These are phyloP conservation scores for Coemansia nantahalensis DNA, from an alignment of 192 early-diverging fungal species.

Conservation along the genomic window DNA sequence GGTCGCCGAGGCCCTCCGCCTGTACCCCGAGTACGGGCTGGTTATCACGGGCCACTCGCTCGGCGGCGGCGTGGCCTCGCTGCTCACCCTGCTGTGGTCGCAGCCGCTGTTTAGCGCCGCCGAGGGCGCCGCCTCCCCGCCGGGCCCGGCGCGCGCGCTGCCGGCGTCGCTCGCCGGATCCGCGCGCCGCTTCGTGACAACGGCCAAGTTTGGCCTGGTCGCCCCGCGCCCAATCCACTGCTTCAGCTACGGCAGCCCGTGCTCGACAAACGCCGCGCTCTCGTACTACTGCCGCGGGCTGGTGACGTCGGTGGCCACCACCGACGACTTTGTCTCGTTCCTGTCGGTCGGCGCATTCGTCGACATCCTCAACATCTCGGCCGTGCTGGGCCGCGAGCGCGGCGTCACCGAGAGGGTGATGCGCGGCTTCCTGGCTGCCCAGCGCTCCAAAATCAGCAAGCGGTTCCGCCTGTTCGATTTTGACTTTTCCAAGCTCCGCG, in stretches of 20 bases:
- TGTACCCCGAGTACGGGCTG: constrained; percentile 76
- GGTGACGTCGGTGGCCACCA: constrained; percentile 79
- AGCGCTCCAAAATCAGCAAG: constrained; percentile 27
- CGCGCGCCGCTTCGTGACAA: constrained; percentile 61
- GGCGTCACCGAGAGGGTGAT: constrained; percentile 66
- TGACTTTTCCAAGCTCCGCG: constrained; percentile 43
- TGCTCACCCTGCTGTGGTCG: constrained; percentile 76
- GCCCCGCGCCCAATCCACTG: constrained; percentile 74
- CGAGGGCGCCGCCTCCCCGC: neutral
- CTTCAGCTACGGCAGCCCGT: constrained; percentile 82
- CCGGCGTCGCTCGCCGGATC: constrained; percentile 35
- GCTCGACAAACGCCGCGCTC: constrained; percentile 66
- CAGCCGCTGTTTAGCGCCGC: constrained; percentile 30
- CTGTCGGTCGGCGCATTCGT: constrained; percentile 72
- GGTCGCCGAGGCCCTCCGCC: constrained; percentile 66
- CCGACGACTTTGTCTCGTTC: constrained; percentile 73
- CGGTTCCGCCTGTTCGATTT: constrained; percentile 42
- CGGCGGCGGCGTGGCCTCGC: constrained; percentile 81
- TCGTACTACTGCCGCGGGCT: constrained; percentile 68
- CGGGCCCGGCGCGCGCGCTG: neutral
- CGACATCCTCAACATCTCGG: constrained; percentile 73
- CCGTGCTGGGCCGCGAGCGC: constrained; percentile 59
- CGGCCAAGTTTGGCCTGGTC: constrained; percentile 63
- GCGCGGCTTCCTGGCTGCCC: constrained; percentile 54
- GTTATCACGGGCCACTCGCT: constrained; percentile 86